Evolutionary conservation across 2,329 filamentous ascomycete genomes (phyloP), one percentile per base, ranked within the genome.

Genomic region (Xylariales sp.): DNA sequence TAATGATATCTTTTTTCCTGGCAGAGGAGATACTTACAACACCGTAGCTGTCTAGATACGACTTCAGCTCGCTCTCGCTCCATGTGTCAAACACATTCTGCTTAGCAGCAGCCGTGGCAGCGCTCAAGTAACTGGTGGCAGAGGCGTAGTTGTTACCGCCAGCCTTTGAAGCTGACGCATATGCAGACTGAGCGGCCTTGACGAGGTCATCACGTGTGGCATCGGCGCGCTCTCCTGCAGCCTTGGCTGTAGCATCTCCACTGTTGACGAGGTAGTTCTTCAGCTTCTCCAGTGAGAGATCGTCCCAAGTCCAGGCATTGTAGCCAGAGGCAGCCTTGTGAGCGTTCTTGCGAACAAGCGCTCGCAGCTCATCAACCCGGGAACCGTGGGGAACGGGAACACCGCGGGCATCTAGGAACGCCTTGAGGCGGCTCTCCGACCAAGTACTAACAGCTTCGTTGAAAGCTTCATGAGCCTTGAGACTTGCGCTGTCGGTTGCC

Each of bases 1-100:
- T n/a, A n/a, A n/a, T n/a, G n/a, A n/a, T n/a, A n/a, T n/a, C n/a
- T n/a, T n/a, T n/a, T n/a, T n/a, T n/a, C n/a, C n/a, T n/a, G n/a
- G n/a, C n/a, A n/a, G n/a, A 71, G n/a, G n/a, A n/a, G n/a, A n/a
- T n/a, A n/a, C n/a, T n/a, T n/a, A n/a, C n/a, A 28, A 91, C 67
- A 25, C 87, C 87, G 47, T 88, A 91, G 44, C 79, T 84, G 56
- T 91, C 86, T 6, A 91, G 75, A 54, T 90, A 91, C 1, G 76
- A 67, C 70, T 91, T 90, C 44, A 93, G 68, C 18, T 91, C 84
- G 31, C 74, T 75, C 51, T 79, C 74, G 40, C 73, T 84, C 86
- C 86, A 91, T 1, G 76, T 77, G 37, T 88, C 79, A 46, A 91
- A 91, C 1, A 76, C 69, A 17, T 62, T 70, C 33, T 78, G 68